Base-by-base conservation (phyloP, 2,329 filamentous ascomycete species). In the Cyclaneusma minus region DNA sequence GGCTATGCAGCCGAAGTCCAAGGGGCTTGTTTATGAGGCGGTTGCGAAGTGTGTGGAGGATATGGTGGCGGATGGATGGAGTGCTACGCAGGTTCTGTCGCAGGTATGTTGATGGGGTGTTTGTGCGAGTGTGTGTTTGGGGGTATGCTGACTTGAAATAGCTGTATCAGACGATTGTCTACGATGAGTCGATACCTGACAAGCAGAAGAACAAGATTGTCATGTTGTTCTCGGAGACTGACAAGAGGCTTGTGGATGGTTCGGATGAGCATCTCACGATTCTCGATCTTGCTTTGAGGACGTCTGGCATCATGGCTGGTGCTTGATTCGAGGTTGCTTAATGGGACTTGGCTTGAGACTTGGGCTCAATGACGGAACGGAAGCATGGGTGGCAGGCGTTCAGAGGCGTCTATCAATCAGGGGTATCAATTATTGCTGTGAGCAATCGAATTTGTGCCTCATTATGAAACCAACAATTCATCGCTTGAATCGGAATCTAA, bases 41-140 rank as follows among this genome's bases (percentile, higher is more conserved):
- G 68, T 98, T 10, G 72, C 83, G 0, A 72, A 71, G 37, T 74
- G 82, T 5, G 79, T 95, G 4, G 81, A 85, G 41, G 79, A 93
- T 37, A 73, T 98, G 60, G 75, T 95, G 24, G 87, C 87, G 0
- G 89, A 95, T 54, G 89, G 89, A 6, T 98, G 89, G 87, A 94
- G 85, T 49, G 89, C 87, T 13, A 73, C 75, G 5, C 89, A 95
- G 52, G 69, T 94, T 14, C 64, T 95, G 19, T 59, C 67, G 11
- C 84, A 93, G 63, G 76, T 79, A 55, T 51, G 57, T 43, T 25
- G 20, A 24, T 15, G 8, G 15, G 7, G 16, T 18, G 19, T 14
- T 20, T 10, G 11, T 14, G 21, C 21, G 13, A 24, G 16, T 6
- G 5, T 19, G 22, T 4, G 12, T 19, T 24, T 37, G 27, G 36